Evolutionary conservation across 2,329 filamentous ascomycete genomes (phyloP).

Genomic region (Pleochaeta shiraiana): DNA sequence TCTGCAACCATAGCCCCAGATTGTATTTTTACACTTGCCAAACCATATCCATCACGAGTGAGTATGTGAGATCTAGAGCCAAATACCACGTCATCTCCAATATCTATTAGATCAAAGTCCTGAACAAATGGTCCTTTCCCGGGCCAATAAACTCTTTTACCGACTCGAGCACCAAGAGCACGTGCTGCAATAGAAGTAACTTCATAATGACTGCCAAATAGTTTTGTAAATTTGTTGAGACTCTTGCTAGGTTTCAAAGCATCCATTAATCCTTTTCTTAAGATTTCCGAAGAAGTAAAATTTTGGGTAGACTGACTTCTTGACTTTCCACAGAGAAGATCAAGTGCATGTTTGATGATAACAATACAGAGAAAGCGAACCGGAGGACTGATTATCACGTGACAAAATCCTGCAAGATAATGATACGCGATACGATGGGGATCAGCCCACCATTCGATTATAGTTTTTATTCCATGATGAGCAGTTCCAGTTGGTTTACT

Average conservation of each 20-base stretch:
- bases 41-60: constrained; percentile 29
- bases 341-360: constrained; percentile 22
- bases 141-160: constrained; percentile 33
- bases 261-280: constrained; percentile 23
- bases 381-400: constrained; percentile 10
- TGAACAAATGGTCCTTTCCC: constrained; percentile 30
- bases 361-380: constrained; percentile 16
- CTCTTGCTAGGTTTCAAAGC: constrained; percentile 19
- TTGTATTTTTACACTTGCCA: constrained; percentile 25
- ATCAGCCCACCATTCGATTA: constrained; percentile 28
- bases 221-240: constrained; percentile 25
- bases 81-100: constrained; percentile 37
- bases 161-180: constrained; percentile 29
- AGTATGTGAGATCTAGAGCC: constrained; percentile 31
- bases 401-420: constrained; percentile 25
- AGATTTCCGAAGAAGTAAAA: constrained; percentile 16
- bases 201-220: constrained; percentile 34
- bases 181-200: constrained; percentile 28
- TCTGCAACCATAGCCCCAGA: constrained; percentile 34
- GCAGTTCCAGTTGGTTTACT: constrained; percentile 17
- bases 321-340: constrained; percentile 16
- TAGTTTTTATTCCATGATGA: constrained; percentile 20
- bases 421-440: constrained; percentile 26
- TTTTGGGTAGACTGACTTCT: constrained; percentile 21
- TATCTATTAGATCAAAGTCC: constrained; percentile 31